Conservation (phyloP, 768 basidiomycete species). For the Leccinum uliginosum region DNA sequence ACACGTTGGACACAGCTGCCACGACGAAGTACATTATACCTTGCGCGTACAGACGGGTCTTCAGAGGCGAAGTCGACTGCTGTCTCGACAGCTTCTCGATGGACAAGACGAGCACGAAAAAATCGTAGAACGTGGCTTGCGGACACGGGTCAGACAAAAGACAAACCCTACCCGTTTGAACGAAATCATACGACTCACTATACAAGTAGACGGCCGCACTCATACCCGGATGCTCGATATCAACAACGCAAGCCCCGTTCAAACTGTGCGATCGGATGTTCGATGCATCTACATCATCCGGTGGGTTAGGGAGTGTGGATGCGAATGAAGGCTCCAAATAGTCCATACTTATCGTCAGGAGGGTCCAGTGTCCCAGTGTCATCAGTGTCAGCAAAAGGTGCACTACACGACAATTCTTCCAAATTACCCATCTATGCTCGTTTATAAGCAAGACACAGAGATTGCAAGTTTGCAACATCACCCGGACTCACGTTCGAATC, state of each 20-base stretch:
- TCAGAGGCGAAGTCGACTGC: slow-evolving; percentile 14
- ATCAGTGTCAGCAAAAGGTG: slow-evolving; percentile 10
- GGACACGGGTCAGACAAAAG: background rate
- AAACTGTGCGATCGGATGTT: background rate
- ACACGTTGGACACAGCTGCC: slow-evolving; percentile 13
- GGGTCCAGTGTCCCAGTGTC: slow-evolving; percentile 21
- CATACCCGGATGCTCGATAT: background rate
- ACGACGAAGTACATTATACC: slow-evolving; percentile 21
- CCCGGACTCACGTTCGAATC: slow-evolving; percentile 24
- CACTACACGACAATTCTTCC: slow-evolving; percentile 18
- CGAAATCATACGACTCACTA: slow-evolving; percentile 7
- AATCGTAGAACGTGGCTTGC: slow-evolving; percentile 19
- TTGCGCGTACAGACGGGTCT: slow-evolving; percentile 15
- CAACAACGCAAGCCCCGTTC: background rate
- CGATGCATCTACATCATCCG: slow-evolving; percentile 9
- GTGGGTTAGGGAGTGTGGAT: background rate
- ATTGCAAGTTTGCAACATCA: background rate
- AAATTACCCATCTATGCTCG: slow-evolving; percentile 25
- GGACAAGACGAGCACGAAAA: slow-evolving; percentile 16
- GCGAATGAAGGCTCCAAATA: background rate
- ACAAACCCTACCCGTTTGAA: background rate
- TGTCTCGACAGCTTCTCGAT: slow-evolving; percentile 14
- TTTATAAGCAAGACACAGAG: background rate
- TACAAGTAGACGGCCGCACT: slow-evolving; percentile 15
- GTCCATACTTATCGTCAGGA: slow-evolving; percentile 12